Evolutionary conservation across 2,329 filamentous ascomycete species (phyloP).

Genomic region (Aspergillus vadensis): DNA sequence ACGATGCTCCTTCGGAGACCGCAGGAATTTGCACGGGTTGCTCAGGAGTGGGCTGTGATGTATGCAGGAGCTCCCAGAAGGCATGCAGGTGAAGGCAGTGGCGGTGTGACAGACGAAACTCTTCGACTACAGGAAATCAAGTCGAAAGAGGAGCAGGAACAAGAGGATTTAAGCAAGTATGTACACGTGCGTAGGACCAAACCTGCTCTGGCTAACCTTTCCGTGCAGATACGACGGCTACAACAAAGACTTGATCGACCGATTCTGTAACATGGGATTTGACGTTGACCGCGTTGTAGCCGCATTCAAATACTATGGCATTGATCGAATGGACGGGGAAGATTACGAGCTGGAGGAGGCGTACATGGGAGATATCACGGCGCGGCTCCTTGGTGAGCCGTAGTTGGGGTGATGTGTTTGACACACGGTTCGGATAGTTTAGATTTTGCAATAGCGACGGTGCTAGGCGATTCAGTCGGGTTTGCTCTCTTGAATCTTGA

Average conservation of each 20-base stretch:
- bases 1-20: constrained; percentile 82
- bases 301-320: constrained; percentile 78
- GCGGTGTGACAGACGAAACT: constrained; percentile 55
- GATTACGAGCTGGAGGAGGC: constrained; percentile 88
- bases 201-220: not conserved
- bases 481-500: not conserved
- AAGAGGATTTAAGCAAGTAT: constrained; percentile 58
- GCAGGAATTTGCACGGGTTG: constrained; percentile 75
- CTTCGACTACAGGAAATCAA: constrained; percentile 57
- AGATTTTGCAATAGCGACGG: constrained; percentile 29
- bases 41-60: constrained; percentile 85
- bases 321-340: constrained; percentile 73
- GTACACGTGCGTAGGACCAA: constrained; percentile 17
- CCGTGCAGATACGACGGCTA: constrained; percentile 76
- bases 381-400: constrained; percentile 77
- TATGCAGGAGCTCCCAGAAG: constrained; percentile 74
- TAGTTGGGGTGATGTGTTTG: constrained; percentile 35
- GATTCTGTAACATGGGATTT: constrained; percentile 90
- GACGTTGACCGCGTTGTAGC: constrained; percentile 82
- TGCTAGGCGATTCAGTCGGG: constrained; percentile 34
- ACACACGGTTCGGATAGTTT: constrained; percentile 16
- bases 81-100: constrained; percentile 56
- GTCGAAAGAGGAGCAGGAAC: constrained; percentile 59
- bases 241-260: constrained; percentile 77
- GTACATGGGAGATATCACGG: constrained; percentile 87